Percentiles rank a stretch among this genome's conserved stretches.
These are phyloP conservation scores for Erodium moschatum DNA, from an alignment of 441 rosid species.

Conservation along the genomic window DNA sequence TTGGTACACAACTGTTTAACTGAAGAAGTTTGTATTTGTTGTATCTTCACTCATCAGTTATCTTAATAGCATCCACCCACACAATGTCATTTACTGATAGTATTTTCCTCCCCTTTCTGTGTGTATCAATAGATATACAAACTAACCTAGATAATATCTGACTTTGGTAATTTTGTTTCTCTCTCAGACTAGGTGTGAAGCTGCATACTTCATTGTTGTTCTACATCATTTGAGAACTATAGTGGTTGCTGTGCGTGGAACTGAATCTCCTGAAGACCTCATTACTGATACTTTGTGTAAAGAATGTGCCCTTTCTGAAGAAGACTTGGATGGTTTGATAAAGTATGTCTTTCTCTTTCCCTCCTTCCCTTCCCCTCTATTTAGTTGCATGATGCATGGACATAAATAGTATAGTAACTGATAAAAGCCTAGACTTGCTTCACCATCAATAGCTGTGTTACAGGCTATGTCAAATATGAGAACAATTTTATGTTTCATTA, in stretches of 20 bases:
- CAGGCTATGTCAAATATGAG: background rate
- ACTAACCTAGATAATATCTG: background rate
- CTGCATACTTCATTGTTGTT: conserved; percentile 79
- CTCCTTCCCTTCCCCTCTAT: background rate
- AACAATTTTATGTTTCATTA: background rate
- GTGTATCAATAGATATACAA: background rate
- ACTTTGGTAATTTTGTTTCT: conserved; percentile 15
- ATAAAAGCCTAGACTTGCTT: background rate
- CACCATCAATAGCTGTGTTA: conserved; percentile 2
- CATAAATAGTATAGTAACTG: background rate
- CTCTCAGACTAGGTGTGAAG: conserved; percentile 60
- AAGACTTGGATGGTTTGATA: conserved; percentile 67
- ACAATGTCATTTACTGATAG: background rate
- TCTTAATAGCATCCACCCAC: background rate
- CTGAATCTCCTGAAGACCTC: conserved; percentile 92
- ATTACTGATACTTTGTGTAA: conserved; percentile 82
- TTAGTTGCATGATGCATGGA: background rate
- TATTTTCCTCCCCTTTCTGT: no score
- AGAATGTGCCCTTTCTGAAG: conserved; percentile 48
- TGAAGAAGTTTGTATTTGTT: background rate
- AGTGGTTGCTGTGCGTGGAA: conserved; percentile 79
- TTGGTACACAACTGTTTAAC: background rate
- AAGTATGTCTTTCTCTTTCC: conserved; percentile 42
- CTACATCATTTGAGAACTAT: conserved; percentile 58
- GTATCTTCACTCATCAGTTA: background rate